A percentile compares a stretch with the other conserved stretches of the same genome.
These are phyloP conservation scores for Quercus wislizeni DNA, from an alignment of 306 rosid genomes.

Conservation along the genomic window DNA sequence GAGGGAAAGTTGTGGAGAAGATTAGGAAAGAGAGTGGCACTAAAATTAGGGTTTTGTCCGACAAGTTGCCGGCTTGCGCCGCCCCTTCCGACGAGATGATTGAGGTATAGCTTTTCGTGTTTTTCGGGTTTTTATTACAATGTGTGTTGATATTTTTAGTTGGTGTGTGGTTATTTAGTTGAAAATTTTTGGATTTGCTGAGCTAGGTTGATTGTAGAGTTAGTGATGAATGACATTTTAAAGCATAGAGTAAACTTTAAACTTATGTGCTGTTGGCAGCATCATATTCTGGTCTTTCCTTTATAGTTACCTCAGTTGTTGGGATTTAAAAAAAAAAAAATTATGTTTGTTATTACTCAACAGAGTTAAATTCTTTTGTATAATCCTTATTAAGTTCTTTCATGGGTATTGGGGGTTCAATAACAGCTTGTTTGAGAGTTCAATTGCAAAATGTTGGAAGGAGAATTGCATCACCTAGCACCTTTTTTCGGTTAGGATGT, in stretches of 20 bases:
- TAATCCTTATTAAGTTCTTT: not conserved
- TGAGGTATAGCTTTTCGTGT: constrained; percentile 55
- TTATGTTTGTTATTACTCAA: not conserved
- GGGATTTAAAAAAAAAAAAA: too few species aligned
- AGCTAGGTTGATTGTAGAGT: not conserved
- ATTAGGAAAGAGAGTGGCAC: constrained; percentile 75
- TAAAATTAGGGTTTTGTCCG: constrained; percentile 65
- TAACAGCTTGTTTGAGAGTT: not conserved
- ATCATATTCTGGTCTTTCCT: not conserved
- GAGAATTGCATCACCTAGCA: not conserved
- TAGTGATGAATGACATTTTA: not conserved
- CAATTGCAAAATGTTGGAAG: not conserved
- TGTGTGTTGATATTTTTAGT: not conserved
- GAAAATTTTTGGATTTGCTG: not conserved
- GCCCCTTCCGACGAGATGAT: constrained; percentile 65
- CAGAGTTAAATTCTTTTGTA: not conserved
- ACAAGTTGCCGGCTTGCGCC: constrained; percentile 66
- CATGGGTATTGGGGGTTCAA: not conserved
- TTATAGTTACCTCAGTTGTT: not conserved
- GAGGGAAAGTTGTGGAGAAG: constrained; percentile 92
- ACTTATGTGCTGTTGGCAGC: not conserved
- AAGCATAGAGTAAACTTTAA: too few species aligned
- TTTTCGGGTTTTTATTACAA: not conserved
- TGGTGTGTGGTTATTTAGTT: not conserved
- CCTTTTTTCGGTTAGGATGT: not conserved